These are phyloP conservation scores for Fusarium mundagurra DNA, from an alignment of 2,329 filamentous ascomycete species.

Conservation along the genomic window DNA sequence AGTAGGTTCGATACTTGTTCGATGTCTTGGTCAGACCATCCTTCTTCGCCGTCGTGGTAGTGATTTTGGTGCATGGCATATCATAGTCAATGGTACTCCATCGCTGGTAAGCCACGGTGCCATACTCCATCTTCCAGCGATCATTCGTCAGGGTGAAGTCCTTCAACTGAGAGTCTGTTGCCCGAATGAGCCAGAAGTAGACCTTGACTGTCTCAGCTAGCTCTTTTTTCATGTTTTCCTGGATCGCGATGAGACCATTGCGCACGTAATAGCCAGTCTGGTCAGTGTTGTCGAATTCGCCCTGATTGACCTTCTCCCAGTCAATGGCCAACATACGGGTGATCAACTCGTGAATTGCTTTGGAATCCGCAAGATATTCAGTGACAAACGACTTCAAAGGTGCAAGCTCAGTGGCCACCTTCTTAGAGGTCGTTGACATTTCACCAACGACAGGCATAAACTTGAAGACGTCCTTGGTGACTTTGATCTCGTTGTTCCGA, in stretches of 20 bases:
- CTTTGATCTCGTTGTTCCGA: neutral
- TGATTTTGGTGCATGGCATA: neutral
- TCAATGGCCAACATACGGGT: neutral
- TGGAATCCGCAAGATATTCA: neutral
- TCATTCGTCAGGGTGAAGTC: neutral
- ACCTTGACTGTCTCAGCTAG: neutral
- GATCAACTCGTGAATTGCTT: neutral
- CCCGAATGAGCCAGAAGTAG: neutral
- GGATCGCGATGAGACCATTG: neutral
- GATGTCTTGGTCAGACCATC: neutral
- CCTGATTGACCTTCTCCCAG: neutral
- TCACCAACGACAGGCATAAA: neutral
- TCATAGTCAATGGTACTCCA: neutral
- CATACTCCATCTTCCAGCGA: neutral
- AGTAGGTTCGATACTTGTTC: neutral
- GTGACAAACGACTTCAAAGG: neutral
- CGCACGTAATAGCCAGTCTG: neutral
- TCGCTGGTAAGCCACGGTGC: neutral
- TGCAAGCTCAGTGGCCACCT: neutral
- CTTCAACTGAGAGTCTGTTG: neutral
- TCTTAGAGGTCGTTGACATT: neutral
- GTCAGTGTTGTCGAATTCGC: neutral
- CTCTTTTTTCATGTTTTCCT: neutral
- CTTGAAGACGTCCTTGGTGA: neutral
- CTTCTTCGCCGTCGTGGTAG: neutral